Base-by-base conservation (phyloP, 306 rosid genomes). In the Cyclanthera cordifolia region DNA sequence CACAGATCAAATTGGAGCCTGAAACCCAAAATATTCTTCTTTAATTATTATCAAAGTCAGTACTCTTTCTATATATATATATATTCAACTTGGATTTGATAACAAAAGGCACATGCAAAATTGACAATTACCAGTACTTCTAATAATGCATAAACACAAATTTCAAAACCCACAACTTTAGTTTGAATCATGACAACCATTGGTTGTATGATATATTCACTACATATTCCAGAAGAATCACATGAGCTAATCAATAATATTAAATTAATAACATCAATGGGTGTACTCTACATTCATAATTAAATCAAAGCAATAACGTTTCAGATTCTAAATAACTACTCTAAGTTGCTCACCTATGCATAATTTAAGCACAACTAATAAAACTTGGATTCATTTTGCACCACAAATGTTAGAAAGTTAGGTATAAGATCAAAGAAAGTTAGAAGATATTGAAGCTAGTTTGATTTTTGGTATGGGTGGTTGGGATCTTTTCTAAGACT, bases 61-160 rank as follows among this genome's bases (percentile, higher is more conserved):
- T 67, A 67, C 72, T 16, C 3, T 67, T 48, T 67, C 0, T 21
- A 25, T 48, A 7, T 67, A 24, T 8, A 66, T 21, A 41, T 45
- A 13, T 41, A 2, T 16, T 4, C 12, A 67, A 47, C 56, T 48
- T 67, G 24, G 57, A 72, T 66, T 63, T 49, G 51, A 67, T 27
- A 63, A 64, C 67, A 69, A 43, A 43, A 46, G 5, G 79, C 88
- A 82, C 90, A 87, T 82, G 90, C 73, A 51, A 67, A 70, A 69
- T 27, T 74, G 34, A 13, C 19, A 39, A 41, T 64, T 63, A 12
- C 17, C 17, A 43, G 37, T 23, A 64, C 53, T 34, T 11, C 49
- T 39, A 64, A 64, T 64, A 43, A 64, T 64, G 53, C 21, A 21
- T 60, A 21, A 64, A 21, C 52, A 64, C 51, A 64, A 64, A 64